Evolutionary conservation across 495 filamentous ascomycete species (phyloP), one percentile per base, ranked within the genome.

Genomic region (Cryomyces minteri): DNA sequence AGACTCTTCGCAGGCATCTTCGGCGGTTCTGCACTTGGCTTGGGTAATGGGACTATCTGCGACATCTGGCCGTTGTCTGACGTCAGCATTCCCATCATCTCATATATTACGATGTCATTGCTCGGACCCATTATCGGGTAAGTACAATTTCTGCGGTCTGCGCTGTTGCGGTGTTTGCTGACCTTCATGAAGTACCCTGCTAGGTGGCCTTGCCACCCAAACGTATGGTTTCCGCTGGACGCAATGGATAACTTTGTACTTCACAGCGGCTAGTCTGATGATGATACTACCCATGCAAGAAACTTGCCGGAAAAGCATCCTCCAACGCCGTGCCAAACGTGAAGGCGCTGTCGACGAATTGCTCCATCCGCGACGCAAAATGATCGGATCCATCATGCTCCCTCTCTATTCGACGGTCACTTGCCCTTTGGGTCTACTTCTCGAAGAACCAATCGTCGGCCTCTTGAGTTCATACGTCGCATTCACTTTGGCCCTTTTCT

Each of bases 1-100:
- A 61, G 65, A 9, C 67, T 67, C 47, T 64, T 67, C 33, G 64
- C 65, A 18, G 64, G 65, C 8, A 48, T 68, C 25, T 56, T 55
- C 25, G 65, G 64, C 28, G 64, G 65, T 12, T 66, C 67, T 7
- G 59, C 56, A 28, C 50, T 70, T 4, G 64, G 65, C 28, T 49
- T 67, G 43, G 64, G 65, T 28, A 62, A 65, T 40, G 67, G 66
- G 11, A 70, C 66, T 32, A 63, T 67, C 47, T 64, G 65, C 38
- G 67, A 70, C 44, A 58, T 66, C 5, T 67, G 64, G 53, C 51
- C 56, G 32, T 48, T 60, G 39, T 29, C 56, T 38, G 40, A 49
- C 41, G 60, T 59, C 12, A 55, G 61, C 37, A 54, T 58, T 9
- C 59, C 62, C 51, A 25, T 57, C 65, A 50, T 49, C 58, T 11